These are phyloP conservation scores for Phycomyces nitens DNA, from an alignment of 192 early-diverging fungal genomes.

Conservation along the genomic window DNA sequence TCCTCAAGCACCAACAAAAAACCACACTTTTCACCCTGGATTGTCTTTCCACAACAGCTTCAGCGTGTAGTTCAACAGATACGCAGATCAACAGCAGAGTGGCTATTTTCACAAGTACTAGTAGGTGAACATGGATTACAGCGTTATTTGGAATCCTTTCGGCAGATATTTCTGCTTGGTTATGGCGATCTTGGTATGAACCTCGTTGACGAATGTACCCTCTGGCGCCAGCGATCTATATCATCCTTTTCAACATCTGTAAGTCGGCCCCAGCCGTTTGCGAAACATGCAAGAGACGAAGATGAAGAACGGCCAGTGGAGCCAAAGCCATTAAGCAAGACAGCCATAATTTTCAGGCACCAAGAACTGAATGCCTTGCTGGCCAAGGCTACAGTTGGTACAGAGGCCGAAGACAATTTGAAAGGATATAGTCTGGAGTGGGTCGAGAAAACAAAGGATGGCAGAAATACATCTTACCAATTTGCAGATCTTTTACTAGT, in stretches of 20 bases:
- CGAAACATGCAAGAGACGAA: neutral
- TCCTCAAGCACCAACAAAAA: slow-evolving; percentile 5
- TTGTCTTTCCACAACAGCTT: slow-evolving; percentile 31
- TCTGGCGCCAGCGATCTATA: slow-evolving; percentile 15
- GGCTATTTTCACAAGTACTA: slow-evolving; percentile 65
- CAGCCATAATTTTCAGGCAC: slow-evolving; percentile 25
- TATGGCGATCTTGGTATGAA: slow-evolving; percentile 57
- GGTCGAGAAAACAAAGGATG: neutral
- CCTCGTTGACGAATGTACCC: slow-evolving; percentile 53
- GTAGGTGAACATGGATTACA: slow-evolving; percentile 56
- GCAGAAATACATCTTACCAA: neutral
- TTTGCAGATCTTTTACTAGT: slow-evolving; percentile 54
- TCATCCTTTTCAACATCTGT: neutral
- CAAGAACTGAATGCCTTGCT: slow-evolving; percentile 42
- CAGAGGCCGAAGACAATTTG: slow-evolving; percentile 34
- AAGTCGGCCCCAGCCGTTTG: neutral
- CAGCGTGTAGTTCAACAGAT: slow-evolving; percentile 46
- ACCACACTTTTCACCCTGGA: slow-evolving; percentile 9
- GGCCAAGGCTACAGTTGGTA: slow-evolving; percentile 31
- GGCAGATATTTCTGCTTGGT: slow-evolving; percentile 57
- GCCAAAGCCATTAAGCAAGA: neutral
- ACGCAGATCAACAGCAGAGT: slow-evolving; percentile 50
- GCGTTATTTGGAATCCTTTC: slow-evolving; percentile 54
- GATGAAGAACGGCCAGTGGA: neutral
- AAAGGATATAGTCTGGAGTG: slow-evolving; percentile 17